A percentile compares a stretch with the other conserved stretches of the same genome.
phyloP scores from a whole-genome alignment of 2,329 filamentous ascomycete species.

The Fusarium sp. region DNA sequence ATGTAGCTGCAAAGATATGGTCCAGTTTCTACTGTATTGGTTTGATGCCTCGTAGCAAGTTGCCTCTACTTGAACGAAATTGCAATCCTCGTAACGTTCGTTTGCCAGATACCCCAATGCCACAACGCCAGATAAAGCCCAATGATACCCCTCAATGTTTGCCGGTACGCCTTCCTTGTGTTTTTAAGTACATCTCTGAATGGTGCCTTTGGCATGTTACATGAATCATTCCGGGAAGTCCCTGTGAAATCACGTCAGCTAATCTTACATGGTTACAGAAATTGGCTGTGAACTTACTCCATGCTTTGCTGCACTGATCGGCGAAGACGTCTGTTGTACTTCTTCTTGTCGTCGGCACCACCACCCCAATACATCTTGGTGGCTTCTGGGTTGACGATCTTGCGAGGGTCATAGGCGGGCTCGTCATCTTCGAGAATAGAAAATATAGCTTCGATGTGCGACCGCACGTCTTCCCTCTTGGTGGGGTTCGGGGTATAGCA shows the following conservation, averaged over 20 bases:
- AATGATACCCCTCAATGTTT: slow-evolving; percentile 18
- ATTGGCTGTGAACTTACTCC: slow-evolving; percentile 59
- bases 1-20: background rate
- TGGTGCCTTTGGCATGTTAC: background rate
- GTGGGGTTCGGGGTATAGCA: slow-evolving; percentile 78
- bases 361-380: slow-evolving; percentile 88
- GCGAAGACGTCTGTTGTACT: slow-evolving; percentile 84
- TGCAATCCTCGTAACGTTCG: slow-evolving; percentile 8
- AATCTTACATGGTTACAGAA: background rate
- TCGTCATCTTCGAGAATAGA: slow-evolving; percentile 86
- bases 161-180: slow-evolving; percentile 33
- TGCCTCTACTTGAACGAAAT: slow-evolving; percentile 2
- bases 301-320: slow-evolving; percentile 78
- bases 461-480: slow-evolving; percentile 79
- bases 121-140: slow-evolving; percentile 39
- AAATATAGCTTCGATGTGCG: slow-evolving; percentile 87
- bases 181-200: slow-evolving; percentile 16
- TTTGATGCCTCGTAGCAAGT: background rate
- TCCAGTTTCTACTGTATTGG: background rate
- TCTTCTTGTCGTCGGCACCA: slow-evolving; percentile 77
- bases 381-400: slow-evolving; percentile 86
- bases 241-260: slow-evolving; percentile 38
- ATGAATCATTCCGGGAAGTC: slow-evolving; percentile 50
- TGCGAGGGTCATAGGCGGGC: slow-evolving; percentile 90
- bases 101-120: slow-evolving; percentile 19